Base-by-base conservation (phyloP, 805 yeast species). In the Candida broadrunensis region DNA sequence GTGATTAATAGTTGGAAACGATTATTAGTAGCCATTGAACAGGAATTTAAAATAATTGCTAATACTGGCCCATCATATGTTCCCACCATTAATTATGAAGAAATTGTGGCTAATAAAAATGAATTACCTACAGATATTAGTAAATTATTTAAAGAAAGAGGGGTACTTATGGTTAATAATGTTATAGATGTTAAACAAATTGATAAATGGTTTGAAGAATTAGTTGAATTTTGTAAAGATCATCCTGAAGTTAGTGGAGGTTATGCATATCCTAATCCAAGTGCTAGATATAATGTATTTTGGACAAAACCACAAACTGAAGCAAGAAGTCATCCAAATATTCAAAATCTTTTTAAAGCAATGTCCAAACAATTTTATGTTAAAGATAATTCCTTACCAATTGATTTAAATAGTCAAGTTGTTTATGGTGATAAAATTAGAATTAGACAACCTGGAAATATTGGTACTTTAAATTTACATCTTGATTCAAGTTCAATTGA, bases 401-500 rank as follows among this genome's bases (percentile, higher is more conserved):
- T 65, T 19, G 63, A 63, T 32, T 45, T 64, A 33, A 54, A 55
- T 18, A 55, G 61, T 9, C 64, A 65, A 29, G 46, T 70, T 20
- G 52, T 61, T 13, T 71, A 71, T 45, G 73, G 73, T 6, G 75
- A 71, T 46, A 48, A 73, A 34, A 52, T 70, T 24, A 51, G 75
- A 39, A 65, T 71, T 31, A 52, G 75, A 31, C 46, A 51, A 5
- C 72, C 75, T 0, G 75, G 75, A 9, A 47, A 51, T 12, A 29
- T 23, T 7, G 52, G 58, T n/a, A 43, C 70, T 1, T 52, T 70
- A 25, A 63, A 62, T n/a, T 61, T 67, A 14, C 75, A 71, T 39
- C 50, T 60, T 13, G 76, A 71, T 44, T 62, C 67, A 11, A 61
- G 70, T 15, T 60, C 70, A 1, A 50, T 71, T 27, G 76, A 70